phyloP scores from a whole-genome alignment of 139 green algal species.

The Micractinium sp. region DNA sequence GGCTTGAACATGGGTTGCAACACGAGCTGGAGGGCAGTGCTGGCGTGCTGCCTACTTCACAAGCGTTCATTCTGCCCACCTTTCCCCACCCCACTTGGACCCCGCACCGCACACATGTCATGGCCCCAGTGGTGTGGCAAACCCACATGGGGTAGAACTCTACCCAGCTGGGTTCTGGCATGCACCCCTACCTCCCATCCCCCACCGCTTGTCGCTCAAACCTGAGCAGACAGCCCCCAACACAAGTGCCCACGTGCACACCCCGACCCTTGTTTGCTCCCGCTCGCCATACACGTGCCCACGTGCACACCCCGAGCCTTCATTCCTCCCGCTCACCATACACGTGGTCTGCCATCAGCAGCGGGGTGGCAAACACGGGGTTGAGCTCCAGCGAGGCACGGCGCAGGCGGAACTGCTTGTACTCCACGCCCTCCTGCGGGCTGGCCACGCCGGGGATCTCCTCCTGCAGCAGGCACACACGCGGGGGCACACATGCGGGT shows the following conservation, averaged over 20 bases:
- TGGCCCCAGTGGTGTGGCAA: no score
- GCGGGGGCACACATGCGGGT: neutral
- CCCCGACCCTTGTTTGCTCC: no score
- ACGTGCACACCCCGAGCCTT: neutral
- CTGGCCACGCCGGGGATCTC: constrained; percentile 23
- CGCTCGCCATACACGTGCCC: neutral
- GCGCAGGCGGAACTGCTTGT: constrained; percentile 52
- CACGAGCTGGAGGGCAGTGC: no score
- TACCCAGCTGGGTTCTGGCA: no score
- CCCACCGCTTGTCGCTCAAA: no score
- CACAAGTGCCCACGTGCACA: no score
- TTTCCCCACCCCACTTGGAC: no score
- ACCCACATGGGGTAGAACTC: neutral
- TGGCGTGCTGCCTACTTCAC: no score
- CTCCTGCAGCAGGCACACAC: neutral
- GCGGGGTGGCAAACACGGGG: constrained; percentile 75
- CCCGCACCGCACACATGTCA: no score
- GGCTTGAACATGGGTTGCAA: neutral
- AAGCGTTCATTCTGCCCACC: no score
- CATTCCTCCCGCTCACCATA: constrained; percentile 17
- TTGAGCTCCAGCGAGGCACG: constrained; percentile 82
- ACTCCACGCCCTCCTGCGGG: neutral
- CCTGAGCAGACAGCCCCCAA: no score
- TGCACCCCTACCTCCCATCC: no score
- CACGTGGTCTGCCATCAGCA: constrained; percentile 47